Percentiles rank a stretch among this genome's conserved stretches.
These are phyloP conservation scores for Spencermartinsiella ligniputridi DNA, from an alignment of 1,139 yeast species.

Conservation along the genomic window DNA sequence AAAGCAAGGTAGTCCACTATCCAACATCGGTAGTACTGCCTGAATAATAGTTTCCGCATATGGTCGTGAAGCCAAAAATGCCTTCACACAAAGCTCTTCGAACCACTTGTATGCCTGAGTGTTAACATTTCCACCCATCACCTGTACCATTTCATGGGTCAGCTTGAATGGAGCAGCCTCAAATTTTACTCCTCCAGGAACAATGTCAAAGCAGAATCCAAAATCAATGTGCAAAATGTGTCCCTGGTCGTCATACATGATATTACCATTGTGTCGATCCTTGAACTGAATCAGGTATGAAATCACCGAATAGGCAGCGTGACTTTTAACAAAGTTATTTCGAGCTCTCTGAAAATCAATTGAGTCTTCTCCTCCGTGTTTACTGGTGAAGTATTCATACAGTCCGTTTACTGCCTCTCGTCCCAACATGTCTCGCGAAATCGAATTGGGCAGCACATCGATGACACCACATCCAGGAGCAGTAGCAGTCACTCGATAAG, in stretches of 20 bases:
- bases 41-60: constrained; percentile 83
- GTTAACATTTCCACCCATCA: constrained; percentile 80
- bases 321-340: constrained; percentile 84
- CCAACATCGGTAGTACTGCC: constrained; percentile 89
- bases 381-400: constrained; percentile 85
- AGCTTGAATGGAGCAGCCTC: constrained; percentile 97
- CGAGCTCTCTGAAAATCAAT: constrained; percentile 88
- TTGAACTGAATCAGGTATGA: constrained; percentile 90
- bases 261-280: constrained; percentile 98
- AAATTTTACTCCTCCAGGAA: constrained; percentile 97
- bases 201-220: constrained; percentile 98
- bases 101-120: constrained; percentile 93
- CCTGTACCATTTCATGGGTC: constrained; percentile 93
- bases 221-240: constrained; percentile 95
- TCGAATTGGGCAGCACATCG: constrained; percentile 92
- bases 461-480: constrained; percentile 99
- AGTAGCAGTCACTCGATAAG: constrained; percentile 94
- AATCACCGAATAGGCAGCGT: constrained; percentile 94
- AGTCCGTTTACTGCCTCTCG: constrained; percentile 98
- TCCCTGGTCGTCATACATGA: constrained; percentile 96
- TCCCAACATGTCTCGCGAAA: constrained; percentile 97
- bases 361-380: constrained; percentile 90
- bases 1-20: constrained; percentile 94
- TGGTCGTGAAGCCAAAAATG: constrained; percentile 84
- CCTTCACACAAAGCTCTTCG: constrained; percentile 92